Evolutionary conservation across 768 basidiomycete genomes (phyloP).

Genomic region (Tulasnella sp.): DNA sequence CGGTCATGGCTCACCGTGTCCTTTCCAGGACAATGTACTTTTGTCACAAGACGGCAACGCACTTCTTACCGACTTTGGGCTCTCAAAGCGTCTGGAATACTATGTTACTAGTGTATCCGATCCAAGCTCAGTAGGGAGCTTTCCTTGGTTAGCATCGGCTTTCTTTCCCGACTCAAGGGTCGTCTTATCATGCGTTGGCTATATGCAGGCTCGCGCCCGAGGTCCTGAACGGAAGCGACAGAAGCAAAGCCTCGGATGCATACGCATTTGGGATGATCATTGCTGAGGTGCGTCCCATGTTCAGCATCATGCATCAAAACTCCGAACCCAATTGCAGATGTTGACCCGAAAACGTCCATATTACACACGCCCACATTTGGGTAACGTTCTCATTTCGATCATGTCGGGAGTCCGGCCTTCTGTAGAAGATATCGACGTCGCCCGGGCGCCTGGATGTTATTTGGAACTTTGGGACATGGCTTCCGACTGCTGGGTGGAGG

Average conservation of each 20-base stretch:
- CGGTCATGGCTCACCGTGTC: background rate
- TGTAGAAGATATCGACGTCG: background rate
- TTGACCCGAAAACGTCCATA: background rate
- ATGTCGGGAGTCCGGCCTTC: background rate
- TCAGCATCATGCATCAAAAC: background rate
- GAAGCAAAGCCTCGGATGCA: background rate
- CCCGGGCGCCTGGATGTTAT: background rate
- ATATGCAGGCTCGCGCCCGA: background rate
- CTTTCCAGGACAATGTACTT: constrained; percentile 4
- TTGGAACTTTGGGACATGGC: background rate
- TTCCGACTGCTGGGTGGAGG: background rate
- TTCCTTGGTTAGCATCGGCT: background rate
- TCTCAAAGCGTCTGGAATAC: background rate
- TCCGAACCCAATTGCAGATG: background rate
- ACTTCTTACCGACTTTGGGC: background rate
- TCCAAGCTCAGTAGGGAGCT: background rate
- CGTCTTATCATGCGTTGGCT: background rate
- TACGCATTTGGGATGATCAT: constrained; percentile 5
- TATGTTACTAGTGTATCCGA: background rate
- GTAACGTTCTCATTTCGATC: background rate
- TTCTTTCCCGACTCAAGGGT: background rate
- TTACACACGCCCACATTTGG: background rate
- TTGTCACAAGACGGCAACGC: background rate
- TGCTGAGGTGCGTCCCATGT: background rate
- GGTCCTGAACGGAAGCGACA: background rate